phyloP scores from a whole-genome alignment of 495 filamentous ascomycete genomes.

The Trichocladium antarcticum region DNA sequence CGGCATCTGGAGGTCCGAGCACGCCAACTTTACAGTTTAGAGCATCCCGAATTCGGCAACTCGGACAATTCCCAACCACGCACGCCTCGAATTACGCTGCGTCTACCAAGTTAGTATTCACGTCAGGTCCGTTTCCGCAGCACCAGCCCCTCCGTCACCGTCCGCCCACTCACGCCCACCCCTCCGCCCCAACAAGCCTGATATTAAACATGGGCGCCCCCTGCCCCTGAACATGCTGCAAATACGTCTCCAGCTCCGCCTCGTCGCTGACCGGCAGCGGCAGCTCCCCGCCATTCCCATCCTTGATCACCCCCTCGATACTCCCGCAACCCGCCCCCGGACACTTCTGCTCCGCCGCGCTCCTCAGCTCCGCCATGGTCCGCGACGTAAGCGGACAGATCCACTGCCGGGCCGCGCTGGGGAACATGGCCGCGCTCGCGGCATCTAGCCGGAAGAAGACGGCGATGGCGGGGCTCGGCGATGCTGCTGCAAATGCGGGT shows the following conservation, averaged over 20 bases:
- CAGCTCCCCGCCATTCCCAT: constrained; percentile 45
- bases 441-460: constrained; percentile 56
- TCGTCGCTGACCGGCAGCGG: constrained; percentile 52
- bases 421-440: constrained; percentile 34
- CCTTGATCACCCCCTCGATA: constrained; percentile 56
- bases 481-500: constrained; percentile 8
- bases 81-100: too few species aligned
- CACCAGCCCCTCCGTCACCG: too few species aligned
- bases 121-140: too few species aligned
- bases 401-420: constrained; percentile 43
- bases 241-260: constrained; percentile 57
- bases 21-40: not conserved
- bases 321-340: constrained; percentile 44
- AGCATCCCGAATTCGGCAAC: too few species aligned
- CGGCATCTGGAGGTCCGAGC: too few species aligned
- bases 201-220: constrained; percentile 59
- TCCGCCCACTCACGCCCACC: constrained; percentile 4
- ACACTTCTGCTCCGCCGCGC: constrained; percentile 44
- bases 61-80: too few species aligned
- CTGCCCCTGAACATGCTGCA: constrained; percentile 47
- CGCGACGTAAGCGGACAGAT: constrained; percentile 45
- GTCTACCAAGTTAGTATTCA: too few species aligned
- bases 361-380: constrained; percentile 46
- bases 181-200: constrained; percentile 11
- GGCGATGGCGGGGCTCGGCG: constrained; percentile 32